Percentiles rank a stretch among this genome's conserved stretches.
phyloP scores from a whole-genome alignment of 176 grass and related monocot species.

The Oryza glaberrima region DNA sequence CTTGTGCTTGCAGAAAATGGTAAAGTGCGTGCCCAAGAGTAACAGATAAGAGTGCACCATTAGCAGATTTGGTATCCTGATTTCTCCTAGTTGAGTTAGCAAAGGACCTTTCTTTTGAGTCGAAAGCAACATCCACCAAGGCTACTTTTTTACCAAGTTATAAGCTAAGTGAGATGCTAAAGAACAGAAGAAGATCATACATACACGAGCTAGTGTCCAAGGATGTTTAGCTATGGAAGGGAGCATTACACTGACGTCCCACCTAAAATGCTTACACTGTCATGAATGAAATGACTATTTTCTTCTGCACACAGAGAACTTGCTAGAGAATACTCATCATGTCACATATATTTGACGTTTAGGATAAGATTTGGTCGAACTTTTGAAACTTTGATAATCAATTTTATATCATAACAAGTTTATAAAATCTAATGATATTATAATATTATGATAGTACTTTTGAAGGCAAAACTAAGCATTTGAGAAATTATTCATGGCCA shows the following conservation, averaged over 20 bases:
- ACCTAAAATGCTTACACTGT: not conserved
- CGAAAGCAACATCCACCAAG: not conserved
- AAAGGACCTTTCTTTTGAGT: not conserved
- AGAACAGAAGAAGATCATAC: not conserved
- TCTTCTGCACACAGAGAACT: not conserved
- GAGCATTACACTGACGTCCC: not conserved
- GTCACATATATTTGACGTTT: no score
- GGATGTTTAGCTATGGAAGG: conserved; percentile 1
- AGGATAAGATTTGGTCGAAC: no score
- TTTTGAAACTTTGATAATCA: no score
- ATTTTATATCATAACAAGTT: no score
- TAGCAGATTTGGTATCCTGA: not conserved
- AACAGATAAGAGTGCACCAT: not conserved
- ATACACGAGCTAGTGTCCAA: not conserved
- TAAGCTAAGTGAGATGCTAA: not conserved
- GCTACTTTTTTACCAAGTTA: conserved; percentile 9
- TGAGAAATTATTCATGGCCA: no score
- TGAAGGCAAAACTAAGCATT: no score
- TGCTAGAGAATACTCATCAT: not conserved
- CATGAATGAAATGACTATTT: not conserved
- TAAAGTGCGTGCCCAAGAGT: not conserved
- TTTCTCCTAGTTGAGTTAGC: not conserved
- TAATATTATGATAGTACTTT: no score
- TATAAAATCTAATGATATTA: no score
- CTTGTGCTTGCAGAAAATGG: conserved; percentile 28